These are phyloP conservation scores for Citrullus amarus DNA, from an alignment of 306 rosid genomes.

Conservation along the genomic window DNA sequence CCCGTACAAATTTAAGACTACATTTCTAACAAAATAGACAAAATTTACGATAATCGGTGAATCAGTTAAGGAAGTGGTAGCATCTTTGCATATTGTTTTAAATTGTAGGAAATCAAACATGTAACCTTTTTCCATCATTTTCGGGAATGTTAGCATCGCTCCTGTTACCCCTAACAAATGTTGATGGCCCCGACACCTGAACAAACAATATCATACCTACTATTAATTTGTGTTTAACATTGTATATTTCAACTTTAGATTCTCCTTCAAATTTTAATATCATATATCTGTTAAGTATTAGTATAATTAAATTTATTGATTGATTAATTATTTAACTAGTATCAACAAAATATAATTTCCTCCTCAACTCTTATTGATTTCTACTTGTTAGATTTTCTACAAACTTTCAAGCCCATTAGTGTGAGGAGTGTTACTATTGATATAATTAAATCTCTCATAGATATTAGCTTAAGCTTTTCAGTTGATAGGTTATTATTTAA, in stretches of 20 bases:
- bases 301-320: too few relatives aligned
- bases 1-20: not conserved
- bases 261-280: too few relatives aligned
- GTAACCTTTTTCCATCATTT: conserved; percentile 43
- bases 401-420: too few relatives aligned
- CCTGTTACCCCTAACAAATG: conserved; percentile 35
- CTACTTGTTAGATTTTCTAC: too few relatives aligned
- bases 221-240: not conserved
- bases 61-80: not conserved
- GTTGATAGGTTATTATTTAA: too few relatives aligned
- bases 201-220: conserved; percentile 15
- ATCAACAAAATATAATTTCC: too few relatives aligned
- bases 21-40: not conserved
- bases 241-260: not conserved
- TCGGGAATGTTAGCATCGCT: conserved; percentile 73
- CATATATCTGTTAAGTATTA: too few relatives aligned
- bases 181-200: conserved; percentile 49
- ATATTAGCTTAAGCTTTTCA: too few relatives aligned
- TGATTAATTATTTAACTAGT: too few relatives aligned
- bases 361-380: too few relatives aligned
- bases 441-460: too few relatives aligned
- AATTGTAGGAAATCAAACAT: conserved; percentile 17
- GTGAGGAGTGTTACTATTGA: too few relatives aligned
- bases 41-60: not conserved
- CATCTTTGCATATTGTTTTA: not conserved